Percentiles rank a stretch among this genome's conserved stretches.
phyloP scores from a whole-genome alignment of 2,329 filamentous ascomycete species.

The Colletotrichum destructivum region DNA sequence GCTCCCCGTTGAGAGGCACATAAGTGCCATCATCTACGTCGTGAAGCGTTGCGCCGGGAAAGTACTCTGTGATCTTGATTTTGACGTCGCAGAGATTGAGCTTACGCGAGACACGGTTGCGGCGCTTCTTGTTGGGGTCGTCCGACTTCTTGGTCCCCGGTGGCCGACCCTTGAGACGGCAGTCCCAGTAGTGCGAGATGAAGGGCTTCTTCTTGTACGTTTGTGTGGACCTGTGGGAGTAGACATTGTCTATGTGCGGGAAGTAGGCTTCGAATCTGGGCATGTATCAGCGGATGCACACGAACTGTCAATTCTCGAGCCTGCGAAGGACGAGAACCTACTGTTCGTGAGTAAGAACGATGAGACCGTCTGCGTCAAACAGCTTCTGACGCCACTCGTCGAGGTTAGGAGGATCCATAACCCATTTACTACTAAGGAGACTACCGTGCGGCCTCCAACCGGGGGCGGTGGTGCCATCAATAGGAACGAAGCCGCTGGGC shows the following conservation, averaged over 20 bases:
- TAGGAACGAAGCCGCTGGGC: slow-evolving; percentile 36
- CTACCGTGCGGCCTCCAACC: slow-evolving; percentile 58
- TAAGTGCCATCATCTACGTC: slow-evolving; percentile 42
- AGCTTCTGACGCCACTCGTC: slow-evolving; percentile 79
- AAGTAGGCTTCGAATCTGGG: slow-evolving; percentile 85
- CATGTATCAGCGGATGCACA: slow-evolving; percentile 35
- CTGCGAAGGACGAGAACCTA: slow-evolving; percentile 55
- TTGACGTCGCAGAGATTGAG: slow-evolving; percentile 88
- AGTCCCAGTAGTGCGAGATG: slow-evolving; percentile 88
- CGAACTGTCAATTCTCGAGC: slow-evolving; percentile 15
- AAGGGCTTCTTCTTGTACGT: slow-evolving; percentile 87
- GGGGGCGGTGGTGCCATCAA: slow-evolving; percentile 35
- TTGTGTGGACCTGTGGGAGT: slow-evolving; percentile 87
- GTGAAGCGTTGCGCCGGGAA: slow-evolving; percentile 66
- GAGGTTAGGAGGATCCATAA: slow-evolving; percentile 78
- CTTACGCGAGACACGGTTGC: slow-evolving; percentile 82
- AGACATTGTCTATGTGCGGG: slow-evolving; percentile 87
- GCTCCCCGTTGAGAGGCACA: slow-evolving; percentile 28
- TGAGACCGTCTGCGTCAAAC: slow-evolving; percentile 82
- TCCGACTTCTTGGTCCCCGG: slow-evolving; percentile 85
- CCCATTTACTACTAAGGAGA: slow-evolving; percentile 69
- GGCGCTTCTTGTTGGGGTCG: slow-evolving; percentile 86
- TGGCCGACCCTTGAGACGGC: slow-evolving; percentile 83
- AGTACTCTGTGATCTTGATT: slow-evolving; percentile 88
- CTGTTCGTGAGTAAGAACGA: slow-evolving; percentile 82